These are phyloP conservation scores for Candida palmyrensis DNA, from an alignment of 805 yeast genomes.

Conservation along the genomic window DNA sequence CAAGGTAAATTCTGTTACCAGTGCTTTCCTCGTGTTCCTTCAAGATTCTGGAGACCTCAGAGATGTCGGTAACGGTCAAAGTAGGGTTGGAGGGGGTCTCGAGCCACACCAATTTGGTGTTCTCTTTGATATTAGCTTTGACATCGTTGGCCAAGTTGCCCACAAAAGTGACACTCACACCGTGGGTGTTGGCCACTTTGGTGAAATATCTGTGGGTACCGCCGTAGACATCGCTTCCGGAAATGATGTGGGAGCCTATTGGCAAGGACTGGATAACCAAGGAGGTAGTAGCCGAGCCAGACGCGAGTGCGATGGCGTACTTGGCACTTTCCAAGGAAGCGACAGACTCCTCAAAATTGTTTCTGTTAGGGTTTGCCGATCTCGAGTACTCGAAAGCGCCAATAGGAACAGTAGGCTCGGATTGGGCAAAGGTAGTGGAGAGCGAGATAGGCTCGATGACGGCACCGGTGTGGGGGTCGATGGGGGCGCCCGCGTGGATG, in stretches of 20 bases:
- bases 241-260: conserved; percentile 66
- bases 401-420: conserved; percentile 69
- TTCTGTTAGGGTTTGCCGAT: conserved; percentile 83
- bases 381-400: conserved; percentile 82
- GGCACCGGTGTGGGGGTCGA: conserved; percentile 74
- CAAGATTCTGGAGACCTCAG: conserved; percentile 53
- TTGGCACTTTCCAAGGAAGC: conserved; percentile 76
- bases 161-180: conserved; percentile 65
- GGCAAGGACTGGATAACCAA: conserved; percentile 69
- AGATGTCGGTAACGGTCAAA: conserved; percentile 69
- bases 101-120: conserved; percentile 78
- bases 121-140: conserved; percentile 47
- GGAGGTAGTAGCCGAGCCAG: conserved; percentile 87
- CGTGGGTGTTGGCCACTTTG: conserved; percentile 76
- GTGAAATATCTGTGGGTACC: conserved; percentile 91
- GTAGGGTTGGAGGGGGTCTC: conserved; percentile 91
- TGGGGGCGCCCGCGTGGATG: conserved; percentile 75
- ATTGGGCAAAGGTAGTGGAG: conserved; percentile 81
- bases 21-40: conserved; percentile 37
- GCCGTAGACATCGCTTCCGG: conserved; percentile 85
- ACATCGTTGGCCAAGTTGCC: conserved; percentile 58
- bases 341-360: conserved; percentile 70
- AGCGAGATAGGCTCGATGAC: conserved; percentile 81
- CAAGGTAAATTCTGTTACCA: conserved; percentile 53
- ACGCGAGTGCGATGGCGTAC: conserved; percentile 70